Percentiles rank a stretch among this genome's conserved stretches.
Evolutionary conservation across 805 yeast genomes (phyloP).

Genomic region (Starmerella vitae): DNA sequence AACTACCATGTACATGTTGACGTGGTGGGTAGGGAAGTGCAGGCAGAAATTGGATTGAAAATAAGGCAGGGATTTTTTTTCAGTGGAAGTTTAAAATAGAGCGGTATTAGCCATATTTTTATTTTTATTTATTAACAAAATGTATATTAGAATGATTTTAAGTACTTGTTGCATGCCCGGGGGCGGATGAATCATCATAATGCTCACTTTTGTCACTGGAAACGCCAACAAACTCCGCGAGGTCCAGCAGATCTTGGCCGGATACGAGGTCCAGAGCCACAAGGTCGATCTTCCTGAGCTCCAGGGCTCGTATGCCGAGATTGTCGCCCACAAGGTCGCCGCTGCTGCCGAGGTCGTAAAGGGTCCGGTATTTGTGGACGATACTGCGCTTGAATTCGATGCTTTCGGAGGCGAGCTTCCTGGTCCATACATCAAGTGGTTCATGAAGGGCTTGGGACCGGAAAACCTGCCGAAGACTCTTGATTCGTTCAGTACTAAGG

Average conservation of each 20-base stretch:
- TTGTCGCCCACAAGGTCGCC: constrained; percentile 65
- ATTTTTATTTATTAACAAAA: neutral
- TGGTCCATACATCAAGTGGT: constrained; percentile 95
- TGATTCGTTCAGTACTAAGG: constrained; percentile 65
- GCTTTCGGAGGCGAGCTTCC: constrained; percentile 69
- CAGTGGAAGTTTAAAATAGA: neutral
- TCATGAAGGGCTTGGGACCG: constrained; percentile 59
- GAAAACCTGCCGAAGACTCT: constrained; percentile 67
- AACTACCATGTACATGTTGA: constrained; percentile 18
- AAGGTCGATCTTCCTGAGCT: constrained; percentile 76
- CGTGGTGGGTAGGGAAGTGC: too few relatives aligned
- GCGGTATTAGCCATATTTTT: neutral
- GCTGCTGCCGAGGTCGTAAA: constrained; percentile 48
- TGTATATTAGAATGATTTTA: neutral
- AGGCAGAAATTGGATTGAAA: too few relatives aligned
- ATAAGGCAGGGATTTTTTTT: too few relatives aligned
- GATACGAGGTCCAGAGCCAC: constrained; percentile 39
- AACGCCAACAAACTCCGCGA: constrained; percentile 78
- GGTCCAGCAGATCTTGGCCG: constrained; percentile 53
- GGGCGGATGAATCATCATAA: neutral
- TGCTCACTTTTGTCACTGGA: constrained; percentile 69
- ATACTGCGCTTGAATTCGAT: constrained; percentile 74
- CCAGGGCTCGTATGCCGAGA: constrained; percentile 76
- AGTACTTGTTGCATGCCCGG: neutral
- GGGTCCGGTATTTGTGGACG: constrained; percentile 90